A percentile compares a stretch with the other conserved stretches of the same genome.
phyloP scores from a whole-genome alignment of 2,329 filamentous ascomycete genomes.

The Calcarisporium arbuscula region DNA sequence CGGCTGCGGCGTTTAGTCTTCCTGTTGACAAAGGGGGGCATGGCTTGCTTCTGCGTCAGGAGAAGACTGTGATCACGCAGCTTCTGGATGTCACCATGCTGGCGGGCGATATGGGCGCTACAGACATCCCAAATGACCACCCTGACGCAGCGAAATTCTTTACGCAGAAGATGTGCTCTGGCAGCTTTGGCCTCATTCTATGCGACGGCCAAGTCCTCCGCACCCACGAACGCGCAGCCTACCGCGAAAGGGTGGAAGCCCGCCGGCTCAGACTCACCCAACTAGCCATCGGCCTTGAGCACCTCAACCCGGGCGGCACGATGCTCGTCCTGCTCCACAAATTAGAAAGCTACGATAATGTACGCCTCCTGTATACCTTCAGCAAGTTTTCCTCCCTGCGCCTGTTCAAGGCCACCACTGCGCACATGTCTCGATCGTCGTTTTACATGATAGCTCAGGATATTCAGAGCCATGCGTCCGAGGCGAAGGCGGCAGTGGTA shows the following conservation, averaged over 20 bases:
- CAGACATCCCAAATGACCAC: slow-evolving; percentile 24
- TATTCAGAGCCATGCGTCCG: slow-evolving; percentile 24
- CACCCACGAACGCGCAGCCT: slow-evolving; percentile 24
- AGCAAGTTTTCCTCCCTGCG: slow-evolving; percentile 31
- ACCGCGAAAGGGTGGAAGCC: slow-evolving; percentile 28
- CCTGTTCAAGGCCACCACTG: slow-evolving; percentile 36
- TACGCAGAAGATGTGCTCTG: slow-evolving; percentile 15
- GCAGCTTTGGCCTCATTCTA: slow-evolving; percentile 35
- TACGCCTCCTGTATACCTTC: slow-evolving; percentile 32
- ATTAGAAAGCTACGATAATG: slow-evolving; percentile 32
- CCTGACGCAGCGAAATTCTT: slow-evolving; percentile 14
- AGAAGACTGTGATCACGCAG: slow-evolving; percentile 11
- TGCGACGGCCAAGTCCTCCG: slow-evolving; percentile 43
- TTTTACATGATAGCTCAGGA: slow-evolving; percentile 47
- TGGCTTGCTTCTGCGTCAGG: slow-evolving; percentile 20
- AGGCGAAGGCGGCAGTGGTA: slow-evolving; percentile 28
- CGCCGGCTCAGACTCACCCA: slow-evolving; percentile 30
- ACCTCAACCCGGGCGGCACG: slow-evolving; percentile 38
- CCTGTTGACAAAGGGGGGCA: slow-evolving; percentile 34
- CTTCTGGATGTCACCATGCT: slow-evolving; percentile 47
- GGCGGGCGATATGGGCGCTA: slow-evolving; percentile 34
- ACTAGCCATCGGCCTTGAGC: slow-evolving; percentile 38
- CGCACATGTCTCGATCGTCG: slow-evolving; percentile 37
- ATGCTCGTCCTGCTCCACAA: slow-evolving; percentile 47
- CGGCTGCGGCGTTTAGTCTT: slow-evolving; percentile 32